Percentiles rank a stretch among this genome's conserved stretches.
phyloP scores from a whole-genome alignment of 176 grass and related monocot species.

The Eleusine coracana region DNA sequence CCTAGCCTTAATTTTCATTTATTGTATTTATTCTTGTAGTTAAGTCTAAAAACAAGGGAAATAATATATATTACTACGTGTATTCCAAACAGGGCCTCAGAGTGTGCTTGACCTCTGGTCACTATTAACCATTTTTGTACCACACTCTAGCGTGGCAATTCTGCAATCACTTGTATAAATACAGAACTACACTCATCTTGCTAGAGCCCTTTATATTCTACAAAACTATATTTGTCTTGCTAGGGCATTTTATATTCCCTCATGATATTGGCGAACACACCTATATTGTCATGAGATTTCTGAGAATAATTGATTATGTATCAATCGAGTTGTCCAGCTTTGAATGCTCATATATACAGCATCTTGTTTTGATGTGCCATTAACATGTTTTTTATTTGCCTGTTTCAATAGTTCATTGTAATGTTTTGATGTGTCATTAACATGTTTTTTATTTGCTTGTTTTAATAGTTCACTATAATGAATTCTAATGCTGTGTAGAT shows the following conservation, averaged over 20 bases:
- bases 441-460: background rate
- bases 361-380: constrained; percentile 21
- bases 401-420: background rate
- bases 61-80: background rate
- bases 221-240: constrained; percentile 21
- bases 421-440: background rate
- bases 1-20: background rate
- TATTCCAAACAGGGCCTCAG: background rate
- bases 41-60: background rate
- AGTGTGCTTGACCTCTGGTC: background rate
- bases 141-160: constrained; percentile 6
- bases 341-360: constrained; percentile 14
- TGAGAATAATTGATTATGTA: background rate
- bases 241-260: background rate
- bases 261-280: background rate
- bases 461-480: background rate
- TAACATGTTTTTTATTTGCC: background rate
- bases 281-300: background rate
- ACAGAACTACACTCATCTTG: background rate
- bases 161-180: background rate
- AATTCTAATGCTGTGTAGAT: background rate
- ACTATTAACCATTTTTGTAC: constrained; percentile 4
- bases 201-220: background rate
- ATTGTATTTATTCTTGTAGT: background rate
- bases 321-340: background rate